Evolutionary conservation across 345 rosid genomes (phyloP).

Genomic region (Lepidium africanum): DNA sequence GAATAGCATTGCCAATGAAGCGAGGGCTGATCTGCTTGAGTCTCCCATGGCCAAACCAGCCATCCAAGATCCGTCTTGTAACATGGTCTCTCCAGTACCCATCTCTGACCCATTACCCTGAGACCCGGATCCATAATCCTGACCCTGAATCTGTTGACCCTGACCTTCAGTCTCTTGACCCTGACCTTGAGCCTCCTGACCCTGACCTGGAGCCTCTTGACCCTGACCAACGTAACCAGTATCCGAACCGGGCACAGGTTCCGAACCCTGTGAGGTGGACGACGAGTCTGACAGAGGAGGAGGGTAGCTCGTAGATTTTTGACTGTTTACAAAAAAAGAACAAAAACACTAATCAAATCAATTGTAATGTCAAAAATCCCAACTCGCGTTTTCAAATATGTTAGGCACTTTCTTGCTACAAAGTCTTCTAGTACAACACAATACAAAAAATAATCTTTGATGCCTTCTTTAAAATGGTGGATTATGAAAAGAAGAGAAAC

Average conservation of each 20-base stretch:
- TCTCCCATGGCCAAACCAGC: slow-evolving; percentile 94
- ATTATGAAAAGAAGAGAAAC: slow-evolving; percentile 25
- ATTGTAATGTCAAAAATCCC: not conserved
- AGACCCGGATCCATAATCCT: slow-evolving; percentile 32
- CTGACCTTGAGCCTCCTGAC: slow-evolving; percentile 16
- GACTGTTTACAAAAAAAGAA: slow-evolving; percentile 31
- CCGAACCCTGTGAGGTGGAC: slow-evolving; percentile 34
- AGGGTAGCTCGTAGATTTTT: slow-evolving; percentile 66
- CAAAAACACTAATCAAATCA: not conserved
- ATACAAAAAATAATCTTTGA: not conserved
- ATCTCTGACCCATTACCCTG: slow-evolving; percentile 26
- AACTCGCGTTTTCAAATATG: not conserved
- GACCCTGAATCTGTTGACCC: not conserved
- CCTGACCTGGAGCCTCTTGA: slow-evolving; percentile 9
- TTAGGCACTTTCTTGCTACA: not conserved
- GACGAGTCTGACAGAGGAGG: slow-evolving; percentile 39
- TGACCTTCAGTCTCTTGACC: slow-evolving; percentile 5
- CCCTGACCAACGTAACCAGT: slow-evolving; percentile 22
- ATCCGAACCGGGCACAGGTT: slow-evolving; percentile 29
- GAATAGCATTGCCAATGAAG: not conserved
- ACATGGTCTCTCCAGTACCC: slow-evolving; percentile 43
- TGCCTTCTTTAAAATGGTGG: not conserved
- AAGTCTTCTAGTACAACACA: not conserved
- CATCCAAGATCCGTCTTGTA: slow-evolving; percentile 77
- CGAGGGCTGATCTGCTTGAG: slow-evolving; percentile 31